Conservation (phyloP, 768 basidiomycete species). For the Rossbeevera mucosa region DNA sequence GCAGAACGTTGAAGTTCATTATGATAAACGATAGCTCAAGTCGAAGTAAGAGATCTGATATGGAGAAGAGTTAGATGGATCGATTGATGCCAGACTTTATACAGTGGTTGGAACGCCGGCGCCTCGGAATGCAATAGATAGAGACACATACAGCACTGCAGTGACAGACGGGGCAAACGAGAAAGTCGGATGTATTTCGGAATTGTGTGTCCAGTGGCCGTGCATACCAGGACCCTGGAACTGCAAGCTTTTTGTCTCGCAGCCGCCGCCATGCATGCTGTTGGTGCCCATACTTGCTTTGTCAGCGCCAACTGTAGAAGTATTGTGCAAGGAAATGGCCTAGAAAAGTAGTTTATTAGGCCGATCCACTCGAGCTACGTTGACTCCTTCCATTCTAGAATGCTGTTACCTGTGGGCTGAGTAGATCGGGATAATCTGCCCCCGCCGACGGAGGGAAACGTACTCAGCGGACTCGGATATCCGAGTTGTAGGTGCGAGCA, state of each 20-base stretch:
- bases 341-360: conserved; percentile 8
- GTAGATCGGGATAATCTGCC: conserved; percentile 7
- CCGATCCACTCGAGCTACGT: conserved; percentile 1
- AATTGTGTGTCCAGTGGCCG: conserved; percentile 15
- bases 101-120: conserved; percentile 8
- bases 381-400: conserved; percentile 21
- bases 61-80: not conserved
- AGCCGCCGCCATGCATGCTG: conserved; percentile 12
- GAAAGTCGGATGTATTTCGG: conserved; percentile 12
- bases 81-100: conserved; percentile 14
- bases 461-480: conserved; percentile 5
- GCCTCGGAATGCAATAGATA: conserved; percentile 1
- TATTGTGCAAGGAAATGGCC: conserved; percentile 12
- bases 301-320: conserved; percentile 5
- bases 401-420: conserved; percentile 5
- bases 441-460: conserved; percentile 1
- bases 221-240: conserved; percentile 16
- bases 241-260: conserved; percentile 9
- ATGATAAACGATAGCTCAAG: not conserved
- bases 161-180: conserved; percentile 11
- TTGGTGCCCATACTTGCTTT: conserved; percentile 5
- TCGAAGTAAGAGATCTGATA: not conserved
- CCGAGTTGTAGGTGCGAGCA: not conserved
- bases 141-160: conserved; percentile 9
- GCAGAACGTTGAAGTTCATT: conserved; percentile 26